A percentile compares a stretch with the other conserved stretches of the same genome.
phyloP scores from a whole-genome alignment of 1,284 basidiomycete genomes.

The Kalmanozyma brasiliensis region DNA sequence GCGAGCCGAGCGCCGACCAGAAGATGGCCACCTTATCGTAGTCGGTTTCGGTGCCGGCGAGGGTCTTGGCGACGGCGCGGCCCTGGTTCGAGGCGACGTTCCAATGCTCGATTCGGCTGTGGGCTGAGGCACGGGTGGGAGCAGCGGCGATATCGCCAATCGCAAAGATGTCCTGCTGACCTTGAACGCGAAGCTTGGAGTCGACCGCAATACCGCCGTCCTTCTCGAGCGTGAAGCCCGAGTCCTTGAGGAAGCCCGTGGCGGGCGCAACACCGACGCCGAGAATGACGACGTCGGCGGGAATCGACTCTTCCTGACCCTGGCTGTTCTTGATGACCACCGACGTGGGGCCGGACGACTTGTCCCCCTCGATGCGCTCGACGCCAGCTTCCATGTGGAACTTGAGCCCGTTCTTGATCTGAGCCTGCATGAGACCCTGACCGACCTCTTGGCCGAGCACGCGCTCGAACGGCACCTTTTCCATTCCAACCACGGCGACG shows the following conservation, averaged over 20 bases:
- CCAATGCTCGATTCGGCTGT: constrained; percentile 86
- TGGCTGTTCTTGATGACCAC: constrained; percentile 77
- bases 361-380: constrained; percentile 75
- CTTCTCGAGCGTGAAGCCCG: constrained; percentile 62
- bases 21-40: constrained; percentile 86
- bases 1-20: constrained; percentile 80
- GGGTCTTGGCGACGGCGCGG: constrained; percentile 78
- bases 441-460: constrained; percentile 86
- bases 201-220: constrained; percentile 86
- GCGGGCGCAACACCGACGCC: constrained; percentile 89
- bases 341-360: constrained; percentile 38
- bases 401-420: constrained; percentile 77
- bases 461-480: constrained; percentile 81
- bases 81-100: constrained; percentile 89
- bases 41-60: constrained; percentile 45
- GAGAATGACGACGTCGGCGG: constrained; percentile 84
- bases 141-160: constrained; percentile 90
- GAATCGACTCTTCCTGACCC: constrained; percentile 72
- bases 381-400: constrained; percentile 81
- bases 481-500: constrained; percentile 86
- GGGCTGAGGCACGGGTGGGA: constrained; percentile 73
- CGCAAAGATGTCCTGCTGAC: constrained; percentile 77
- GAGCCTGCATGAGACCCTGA: constrained; percentile 77
- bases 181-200: constrained; percentile 78
- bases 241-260: constrained; percentile 81